phyloP scores from a whole-genome alignment of 257 asterid species.

The Petrea volubilis region DNA sequence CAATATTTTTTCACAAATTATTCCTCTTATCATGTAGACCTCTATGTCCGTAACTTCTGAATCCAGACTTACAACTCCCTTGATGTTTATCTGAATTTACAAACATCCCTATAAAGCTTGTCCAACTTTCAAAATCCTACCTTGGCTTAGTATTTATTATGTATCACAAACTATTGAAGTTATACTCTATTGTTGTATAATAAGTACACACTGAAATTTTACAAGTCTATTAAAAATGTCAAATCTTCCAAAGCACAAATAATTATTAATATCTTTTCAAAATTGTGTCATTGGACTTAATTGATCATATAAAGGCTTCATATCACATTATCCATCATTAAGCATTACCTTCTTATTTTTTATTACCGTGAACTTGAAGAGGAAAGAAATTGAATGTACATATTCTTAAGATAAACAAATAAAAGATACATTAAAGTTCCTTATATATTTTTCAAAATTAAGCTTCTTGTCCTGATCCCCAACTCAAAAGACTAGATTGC shows the following conservation, averaged over 20 bases:
- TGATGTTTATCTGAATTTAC: background rate
- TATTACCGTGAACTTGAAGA: background rate
- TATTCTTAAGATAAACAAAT: background rate
- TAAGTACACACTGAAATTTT: background rate
- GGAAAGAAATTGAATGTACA: background rate
- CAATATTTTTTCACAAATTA: background rate
- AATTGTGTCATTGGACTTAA: no score
- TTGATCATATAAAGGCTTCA: background rate
- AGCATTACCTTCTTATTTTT: background rate
- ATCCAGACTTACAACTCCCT: background rate
- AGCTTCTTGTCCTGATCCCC: background rate
- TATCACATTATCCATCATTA: background rate
- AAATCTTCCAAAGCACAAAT: background rate
- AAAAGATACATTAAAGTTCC: no score
- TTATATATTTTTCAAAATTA: no score
- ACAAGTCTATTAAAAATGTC: background rate
- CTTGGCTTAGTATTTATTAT: background rate
- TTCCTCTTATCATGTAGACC: background rate
- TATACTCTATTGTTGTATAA: background rate
- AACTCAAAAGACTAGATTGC: background rate
- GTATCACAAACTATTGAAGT: background rate
- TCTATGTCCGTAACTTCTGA: no score
- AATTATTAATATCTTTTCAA: background rate
- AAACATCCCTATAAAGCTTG: background rate
- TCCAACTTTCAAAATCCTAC: background rate